Evolutionary conservation across 1,284 basidiomycete genomes (phyloP), one percentile per base, ranked within the genome.

Genomic region (Stereum hirsutum): DNA sequence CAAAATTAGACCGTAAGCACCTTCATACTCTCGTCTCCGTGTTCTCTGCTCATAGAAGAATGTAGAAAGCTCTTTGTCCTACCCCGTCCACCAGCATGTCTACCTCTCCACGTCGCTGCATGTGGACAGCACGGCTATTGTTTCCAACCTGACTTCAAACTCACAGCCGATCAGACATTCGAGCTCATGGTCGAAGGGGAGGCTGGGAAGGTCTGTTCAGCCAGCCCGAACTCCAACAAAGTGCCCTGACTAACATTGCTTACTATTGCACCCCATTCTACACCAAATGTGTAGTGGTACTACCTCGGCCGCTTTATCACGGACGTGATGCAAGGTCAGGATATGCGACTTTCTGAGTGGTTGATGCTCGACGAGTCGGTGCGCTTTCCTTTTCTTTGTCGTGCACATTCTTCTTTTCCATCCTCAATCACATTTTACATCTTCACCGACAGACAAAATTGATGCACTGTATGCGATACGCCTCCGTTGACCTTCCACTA

Each of bases 341-440:
- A 58, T 19, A 60, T 61, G 59, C 46, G 44, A 17, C 33, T 61
- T 6, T 54, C 58, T 5, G 59, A 60, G 45, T 61, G 58, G 58
- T 45, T 56, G 45, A 42, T 27, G 5, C 48, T 61, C 6, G 53
- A 60, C 31, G 57, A 58, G 19, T 39, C 50, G 41, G 58, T 57
- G 21, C 2, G 49, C 40, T 17, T 23, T 21, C n/a, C n/a, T n/a
- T n/a, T n/a, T n/a, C n/a, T n/a, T n/a, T n/a, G n/a, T n/a, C n/a
- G n/a, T n/a, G n/a, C n/a, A n/a, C 19, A 34, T 17, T 17, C 33
- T 4, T 10, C 33, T 20, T 26, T 0, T 26, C 20, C 20, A 14
- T 7, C 32, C 8, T 17, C 8, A 8, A 11, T 33, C 4, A 14
- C 6, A 10, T 12, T 12, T 30, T 4, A 36, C 42, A 26, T 11